phyloP scores from a whole-genome alignment of 495 filamentous ascomycete species.

The Daldinia caldariorum region DNA sequence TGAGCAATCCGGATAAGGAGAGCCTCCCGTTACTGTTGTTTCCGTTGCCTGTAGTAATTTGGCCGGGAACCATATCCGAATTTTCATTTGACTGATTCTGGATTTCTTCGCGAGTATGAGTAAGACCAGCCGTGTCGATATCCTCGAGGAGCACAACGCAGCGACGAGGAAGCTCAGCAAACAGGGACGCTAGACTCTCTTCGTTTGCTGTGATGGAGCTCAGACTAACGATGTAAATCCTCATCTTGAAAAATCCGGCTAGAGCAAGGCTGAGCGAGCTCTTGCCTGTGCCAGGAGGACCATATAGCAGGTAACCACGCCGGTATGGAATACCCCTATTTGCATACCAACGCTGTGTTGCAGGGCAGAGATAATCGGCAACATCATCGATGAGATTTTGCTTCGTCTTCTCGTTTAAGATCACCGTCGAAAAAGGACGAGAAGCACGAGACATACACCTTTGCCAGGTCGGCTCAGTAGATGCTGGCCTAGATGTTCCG shows the following conservation, averaged over 20 bases:
- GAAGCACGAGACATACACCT: constrained; percentile 68
- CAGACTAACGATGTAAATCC: constrained; percentile 75
- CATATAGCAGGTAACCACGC: constrained; percentile 88
- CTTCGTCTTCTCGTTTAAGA: constrained; percentile 81
- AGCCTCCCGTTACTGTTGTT: constrained; percentile 52
- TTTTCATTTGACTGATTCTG: constrained; percentile 6
- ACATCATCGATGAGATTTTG: constrained; percentile 79
- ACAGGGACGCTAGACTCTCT: constrained; percentile 74
- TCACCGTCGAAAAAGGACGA: constrained; percentile 85
- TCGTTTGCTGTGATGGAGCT: constrained; percentile 73
- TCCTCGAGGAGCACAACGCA: constrained; percentile 81
- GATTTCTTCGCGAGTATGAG: constrained; percentile 61
- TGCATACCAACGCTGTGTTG: constrained; percentile 80
- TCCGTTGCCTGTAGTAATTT: constrained; percentile 39
- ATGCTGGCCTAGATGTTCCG: constrained; percentile 53
- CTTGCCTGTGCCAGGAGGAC: constrained; percentile 85
- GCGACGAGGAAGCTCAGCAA: constrained; percentile 71
- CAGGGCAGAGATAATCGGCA: constrained; percentile 85
- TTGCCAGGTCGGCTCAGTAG: constrained; percentile 57
- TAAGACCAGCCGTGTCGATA: constrained; percentile 77
- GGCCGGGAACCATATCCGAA: constrained; percentile 44
- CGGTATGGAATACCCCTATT: constrained; percentile 80
- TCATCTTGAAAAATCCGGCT: constrained; percentile 75
- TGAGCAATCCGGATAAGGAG: constrained; percentile 78
- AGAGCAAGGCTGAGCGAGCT: constrained; percentile 70